phyloP scores from a whole-genome alignment of 1,139 yeast genomes.

The Magnusiomyces clavatus region DNA sequence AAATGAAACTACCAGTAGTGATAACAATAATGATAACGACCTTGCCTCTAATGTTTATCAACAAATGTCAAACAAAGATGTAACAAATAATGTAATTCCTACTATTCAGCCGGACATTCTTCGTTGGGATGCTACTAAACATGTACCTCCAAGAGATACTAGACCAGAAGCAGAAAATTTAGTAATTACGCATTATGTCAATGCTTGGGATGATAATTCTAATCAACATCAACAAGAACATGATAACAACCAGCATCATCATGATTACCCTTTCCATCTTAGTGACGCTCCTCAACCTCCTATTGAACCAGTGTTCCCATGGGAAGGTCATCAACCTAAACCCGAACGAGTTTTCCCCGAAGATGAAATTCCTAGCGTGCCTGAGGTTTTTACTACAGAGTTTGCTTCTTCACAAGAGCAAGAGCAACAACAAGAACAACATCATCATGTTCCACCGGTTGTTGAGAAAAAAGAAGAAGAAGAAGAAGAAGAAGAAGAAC shows the following conservation, averaged over 20 bases:
- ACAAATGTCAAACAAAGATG: background rate
- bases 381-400: conserved; percentile 7
- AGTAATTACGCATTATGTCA: conserved; percentile 19
- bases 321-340: conserved; percentile 8
- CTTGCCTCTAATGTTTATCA: background rate
- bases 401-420: conserved; percentile 2
- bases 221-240: background rate
- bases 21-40: background rate
- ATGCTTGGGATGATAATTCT: conserved; percentile 28
- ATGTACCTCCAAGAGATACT: conserved; percentile 36
- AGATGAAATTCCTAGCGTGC: conserved; percentile 5
- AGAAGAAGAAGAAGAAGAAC: conserved; percentile 1
- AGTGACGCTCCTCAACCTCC: conserved; percentile 2
- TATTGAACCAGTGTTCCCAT: conserved; percentile 14
- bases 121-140: conserved; percentile 38
- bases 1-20: background rate
- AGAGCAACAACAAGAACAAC: background rate
- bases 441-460: background rate
- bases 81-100: background rate
- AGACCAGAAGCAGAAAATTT: conserved; percentile 37
- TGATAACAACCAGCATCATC: background rate
- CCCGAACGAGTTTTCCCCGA: conserved; percentile 19
- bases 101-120: conserved; percentile 27
- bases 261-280: background rate
- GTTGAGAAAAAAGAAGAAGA: conserved; percentile 5